These are phyloP conservation scores for Zygoascus meyerae DNA, from an alignment of 1,139 yeast genomes.

Conservation along the genomic window DNA sequence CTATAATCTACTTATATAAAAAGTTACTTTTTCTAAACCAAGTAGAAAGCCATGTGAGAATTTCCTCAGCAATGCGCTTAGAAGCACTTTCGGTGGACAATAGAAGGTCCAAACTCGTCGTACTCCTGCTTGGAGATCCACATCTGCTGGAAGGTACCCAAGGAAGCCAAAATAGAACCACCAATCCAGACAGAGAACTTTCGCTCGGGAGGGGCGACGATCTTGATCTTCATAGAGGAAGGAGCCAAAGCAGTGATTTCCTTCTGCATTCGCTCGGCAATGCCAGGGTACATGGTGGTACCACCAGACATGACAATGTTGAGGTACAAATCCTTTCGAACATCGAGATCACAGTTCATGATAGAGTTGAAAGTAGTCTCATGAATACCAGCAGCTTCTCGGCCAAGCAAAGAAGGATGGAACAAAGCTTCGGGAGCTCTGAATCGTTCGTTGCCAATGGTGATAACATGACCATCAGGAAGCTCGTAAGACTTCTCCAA, in stretches of 20 bases:
- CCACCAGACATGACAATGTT: conserved; percentile 99
- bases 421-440: conserved; percentile 99
- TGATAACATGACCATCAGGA: conserved; percentile 99
- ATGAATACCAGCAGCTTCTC: conserved; percentile 99
- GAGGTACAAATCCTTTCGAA: conserved; percentile 97
- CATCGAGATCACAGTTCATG: conserved; percentile 99
- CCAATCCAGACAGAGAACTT: conserved; percentile 99
- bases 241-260: conserved; percentile 99
- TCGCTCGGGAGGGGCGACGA: conserved; percentile 99
- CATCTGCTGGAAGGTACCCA: conserved; percentile 94
- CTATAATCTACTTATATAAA: conserved; percentile 2
- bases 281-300: conserved; percentile 99
- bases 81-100: conserved; percentile 99
- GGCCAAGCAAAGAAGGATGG: conserved; percentile 97
- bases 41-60: not conserved
- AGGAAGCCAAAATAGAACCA: conserved; percentile 98
- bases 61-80: conserved; percentile 39
- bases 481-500: conserved; percentile 98
- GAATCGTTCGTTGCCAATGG: conserved; percentile 99
- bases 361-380: conserved; percentile 99
- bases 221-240: conserved; percentile 99
- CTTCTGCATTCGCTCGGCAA: conserved; percentile 99
- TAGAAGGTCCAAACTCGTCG: conserved; percentile 99
- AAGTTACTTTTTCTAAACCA: not conserved
- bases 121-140: conserved; percentile 97